Evolutionary conservation across 1,139 yeast genomes (phyloP).

Genomic region (Suhomyces anneliseae): DNA sequence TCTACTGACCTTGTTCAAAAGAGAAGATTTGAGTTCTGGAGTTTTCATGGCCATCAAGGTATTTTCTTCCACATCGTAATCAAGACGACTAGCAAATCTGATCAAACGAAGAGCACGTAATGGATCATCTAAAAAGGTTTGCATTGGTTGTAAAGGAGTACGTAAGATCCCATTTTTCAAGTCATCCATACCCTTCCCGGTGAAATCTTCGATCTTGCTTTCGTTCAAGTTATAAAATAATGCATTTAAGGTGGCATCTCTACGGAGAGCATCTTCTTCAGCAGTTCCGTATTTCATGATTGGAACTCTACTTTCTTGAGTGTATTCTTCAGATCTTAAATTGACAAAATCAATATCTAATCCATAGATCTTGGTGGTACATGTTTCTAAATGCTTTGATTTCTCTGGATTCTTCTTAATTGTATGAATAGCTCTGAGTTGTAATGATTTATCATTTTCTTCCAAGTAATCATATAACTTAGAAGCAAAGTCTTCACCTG

Average conservation of each 20-base stretch:
- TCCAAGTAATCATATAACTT: slow-evolving; percentile 57
- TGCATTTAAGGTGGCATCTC: slow-evolving; percentile 95
- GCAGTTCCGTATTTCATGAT: slow-evolving; percentile 80
- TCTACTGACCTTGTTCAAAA: slow-evolving; percentile 74
- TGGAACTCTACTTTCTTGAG: slow-evolving; percentile 82
- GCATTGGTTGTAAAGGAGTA: slow-evolving; percentile 82
- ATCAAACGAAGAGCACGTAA: slow-evolving; percentile 80
- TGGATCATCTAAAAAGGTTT: slow-evolving; percentile 93
- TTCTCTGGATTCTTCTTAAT: slow-evolving; percentile 92
- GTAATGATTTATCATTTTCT: slow-evolving; percentile 39
- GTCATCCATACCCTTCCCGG: slow-evolving; percentile 73
- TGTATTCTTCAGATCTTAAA: slow-evolving; percentile 81
- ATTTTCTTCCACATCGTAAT: slow-evolving; percentile 60
- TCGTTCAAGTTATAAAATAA: slow-evolving; percentile 78
- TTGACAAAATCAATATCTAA: slow-evolving; percentile 91
- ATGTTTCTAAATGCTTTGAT: slow-evolving; percentile 93
- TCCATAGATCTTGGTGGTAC: slow-evolving; percentile 82
- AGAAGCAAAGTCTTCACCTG: slow-evolving; percentile 86
- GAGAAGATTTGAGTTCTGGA: slow-evolving; percentile 54
- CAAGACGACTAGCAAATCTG: slow-evolving; percentile 80
- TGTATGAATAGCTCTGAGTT: slow-evolving; percentile 63
- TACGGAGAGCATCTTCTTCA: slow-evolving; percentile 81
- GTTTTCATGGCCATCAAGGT: slow-evolving; percentile 69
- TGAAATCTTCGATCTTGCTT: slow-evolving; percentile 75
- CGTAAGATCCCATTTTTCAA: slow-evolving; percentile 67